Conservation (phyloP, 345 rosid species). For the Melaleuca quinquenervia region DNA sequence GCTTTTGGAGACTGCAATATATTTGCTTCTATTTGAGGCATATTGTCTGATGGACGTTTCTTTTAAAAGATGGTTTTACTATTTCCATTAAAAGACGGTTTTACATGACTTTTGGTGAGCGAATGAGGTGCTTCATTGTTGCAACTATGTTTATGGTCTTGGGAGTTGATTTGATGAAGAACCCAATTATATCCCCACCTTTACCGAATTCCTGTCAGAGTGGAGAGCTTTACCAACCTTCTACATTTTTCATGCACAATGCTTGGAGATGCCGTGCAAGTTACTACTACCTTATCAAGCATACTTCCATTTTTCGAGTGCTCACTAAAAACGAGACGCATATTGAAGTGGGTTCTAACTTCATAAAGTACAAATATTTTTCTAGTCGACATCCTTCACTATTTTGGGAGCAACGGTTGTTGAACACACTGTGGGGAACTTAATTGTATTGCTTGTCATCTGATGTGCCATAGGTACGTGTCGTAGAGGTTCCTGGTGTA, state of each 20-base stretch:
- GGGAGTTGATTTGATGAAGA: background rate
- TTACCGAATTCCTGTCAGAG: background rate
- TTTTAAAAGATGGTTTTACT: background rate
- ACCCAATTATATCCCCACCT: background rate
- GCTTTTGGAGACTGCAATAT: background rate
- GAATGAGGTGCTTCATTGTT: background rate
- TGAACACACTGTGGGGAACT: background rate
- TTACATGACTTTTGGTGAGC: background rate
- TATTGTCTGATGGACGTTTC: background rate
- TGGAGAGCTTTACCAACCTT: background rate
- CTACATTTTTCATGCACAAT: background rate
- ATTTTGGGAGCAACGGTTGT: background rate
- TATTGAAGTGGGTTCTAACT: background rate
- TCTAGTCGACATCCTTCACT: background rate
- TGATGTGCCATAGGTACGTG: constrained; percentile 57
- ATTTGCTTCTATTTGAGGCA: background rate
- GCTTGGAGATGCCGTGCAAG: background rate
- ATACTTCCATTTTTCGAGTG: background rate
- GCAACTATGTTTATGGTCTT: background rate
- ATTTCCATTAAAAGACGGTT: background rate
- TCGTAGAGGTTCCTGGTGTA: constrained; percentile 96
- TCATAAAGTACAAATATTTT: background rate
- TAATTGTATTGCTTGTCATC: background rate
- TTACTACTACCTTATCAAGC: background rate
- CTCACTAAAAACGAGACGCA: background rate